Conservation (phyloP, 768 basidiomycete species). For the Panus rudis region DNA sequence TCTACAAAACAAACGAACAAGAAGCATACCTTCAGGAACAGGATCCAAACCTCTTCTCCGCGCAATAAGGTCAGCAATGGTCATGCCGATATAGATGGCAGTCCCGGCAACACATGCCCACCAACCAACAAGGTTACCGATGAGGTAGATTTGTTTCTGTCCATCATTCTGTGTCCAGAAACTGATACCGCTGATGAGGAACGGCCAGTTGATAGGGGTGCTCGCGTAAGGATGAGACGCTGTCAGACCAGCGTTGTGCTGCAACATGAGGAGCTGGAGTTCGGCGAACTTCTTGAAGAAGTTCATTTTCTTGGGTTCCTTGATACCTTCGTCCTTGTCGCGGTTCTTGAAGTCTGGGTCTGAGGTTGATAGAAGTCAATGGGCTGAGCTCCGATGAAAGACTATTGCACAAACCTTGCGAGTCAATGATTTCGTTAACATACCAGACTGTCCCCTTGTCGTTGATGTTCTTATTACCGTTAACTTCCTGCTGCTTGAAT, state of each 20-base stretch:
- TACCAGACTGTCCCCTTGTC: slow-evolving; percentile 88
- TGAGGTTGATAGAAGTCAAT: slow-evolving; percentile 6
- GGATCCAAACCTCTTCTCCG: slow-evolving; percentile 79
- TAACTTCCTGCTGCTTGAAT: slow-evolving; percentile 94
- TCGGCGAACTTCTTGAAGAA: slow-evolving; percentile 96
- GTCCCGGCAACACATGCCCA: slow-evolving; percentile 87
- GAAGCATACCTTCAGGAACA: slow-evolving; percentile 74
- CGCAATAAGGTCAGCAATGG: slow-evolving; percentile 85
- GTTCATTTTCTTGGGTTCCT: slow-evolving; percentile 73
- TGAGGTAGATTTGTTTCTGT: slow-evolving; percentile 92
- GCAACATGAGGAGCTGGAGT: slow-evolving; percentile 90
- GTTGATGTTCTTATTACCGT: slow-evolving; percentile 87
- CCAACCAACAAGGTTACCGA: slow-evolving; percentile 93
- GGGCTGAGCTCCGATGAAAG: neutral
- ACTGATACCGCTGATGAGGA: slow-evolving; percentile 91
- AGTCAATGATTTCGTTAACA: slow-evolving; percentile 72
- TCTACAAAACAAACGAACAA: neutral
- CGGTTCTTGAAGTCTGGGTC: slow-evolving; percentile 51
- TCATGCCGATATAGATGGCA: slow-evolving; percentile 83
- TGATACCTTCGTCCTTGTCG: slow-evolving; percentile 42
- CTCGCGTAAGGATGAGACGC: slow-evolving; percentile 98
- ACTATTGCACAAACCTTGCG: slow-evolving; percentile 58
- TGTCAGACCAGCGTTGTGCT: slow-evolving; percentile 97
- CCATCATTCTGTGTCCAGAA: slow-evolving; percentile 91
- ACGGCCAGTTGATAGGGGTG: slow-evolving; percentile 97